Conservation (phyloP, 1,284 basidiomycete genomes). For the Sanghuangporus baumii region DNA sequence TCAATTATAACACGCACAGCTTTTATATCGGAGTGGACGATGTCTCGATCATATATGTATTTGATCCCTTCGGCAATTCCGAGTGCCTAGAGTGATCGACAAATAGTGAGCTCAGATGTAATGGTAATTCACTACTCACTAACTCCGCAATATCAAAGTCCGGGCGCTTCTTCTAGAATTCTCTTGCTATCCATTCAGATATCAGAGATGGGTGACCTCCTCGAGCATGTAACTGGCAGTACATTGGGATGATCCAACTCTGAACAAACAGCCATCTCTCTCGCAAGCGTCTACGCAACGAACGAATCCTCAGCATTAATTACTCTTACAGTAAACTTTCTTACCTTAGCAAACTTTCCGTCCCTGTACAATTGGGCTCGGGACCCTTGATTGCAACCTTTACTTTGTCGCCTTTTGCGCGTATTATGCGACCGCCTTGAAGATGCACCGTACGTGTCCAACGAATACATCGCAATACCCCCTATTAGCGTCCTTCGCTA, state of each 20-base stretch:
- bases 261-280: conserved; percentile 11
- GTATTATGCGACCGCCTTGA: not conserved
- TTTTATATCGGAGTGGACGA: conserved; percentile 8
- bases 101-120: not conserved
- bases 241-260: conserved; percentile 8
- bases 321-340: not conserved
- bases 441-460: not conserved
- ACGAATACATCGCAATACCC: conserved; percentile 5
- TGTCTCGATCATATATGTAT: conserved; percentile 2
- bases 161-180: not conserved
- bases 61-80: conserved; percentile 8
- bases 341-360: conserved; percentile 6
- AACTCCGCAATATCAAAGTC: not conserved
- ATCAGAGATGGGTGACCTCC: conserved; percentile 2
- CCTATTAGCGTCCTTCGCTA: not conserved
- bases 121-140: not conserved
- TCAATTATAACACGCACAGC: not conserved
- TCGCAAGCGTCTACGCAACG: not conserved
- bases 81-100: not conserved
- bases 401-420: not conserved
- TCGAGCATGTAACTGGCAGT: conserved; percentile 1
- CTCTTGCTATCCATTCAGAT: conserved; percentile 11
- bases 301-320: not conserved
- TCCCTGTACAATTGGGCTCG: not conserved
- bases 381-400: conserved; percentile 12